Evolutionary conservation across 2,329 filamentous ascomycete species (phyloP).

Genomic region (Neopestalotiopsis sp.): DNA sequence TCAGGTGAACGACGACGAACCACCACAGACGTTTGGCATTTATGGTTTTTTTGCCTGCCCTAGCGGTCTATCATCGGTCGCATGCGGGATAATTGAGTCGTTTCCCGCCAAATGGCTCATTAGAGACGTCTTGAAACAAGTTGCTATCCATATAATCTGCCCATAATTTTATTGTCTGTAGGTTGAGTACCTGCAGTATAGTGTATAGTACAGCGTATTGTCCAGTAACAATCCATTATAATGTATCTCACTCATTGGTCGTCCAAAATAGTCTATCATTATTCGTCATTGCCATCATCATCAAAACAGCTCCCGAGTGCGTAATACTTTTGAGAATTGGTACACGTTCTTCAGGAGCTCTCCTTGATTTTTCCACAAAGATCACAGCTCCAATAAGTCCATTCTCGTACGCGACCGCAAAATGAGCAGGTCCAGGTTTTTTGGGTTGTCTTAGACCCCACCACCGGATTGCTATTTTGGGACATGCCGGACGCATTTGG

Average conservation of each 20-base stretch:
- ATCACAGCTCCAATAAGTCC: conserved; percentile 63
- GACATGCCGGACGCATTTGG: conserved; percentile 16
- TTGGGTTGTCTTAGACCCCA: conserved; percentile 30
- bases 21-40: neutral
- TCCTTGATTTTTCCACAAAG: conserved; percentile 61
- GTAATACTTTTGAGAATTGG: neutral
- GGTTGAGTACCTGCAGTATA: no score
- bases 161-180: no score
- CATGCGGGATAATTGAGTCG: no score
- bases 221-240: no score
- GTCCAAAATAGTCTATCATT: neutral
- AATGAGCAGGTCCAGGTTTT: conserved; percentile 56
- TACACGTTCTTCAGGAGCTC: conserved; percentile 41
- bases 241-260: no score
- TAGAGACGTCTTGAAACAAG: neutral
- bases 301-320: neutral
- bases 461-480: conserved; percentile 25
- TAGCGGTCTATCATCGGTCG: no score
- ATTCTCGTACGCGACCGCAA: conserved; percentile 58
- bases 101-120: neutral
- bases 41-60: neutral
- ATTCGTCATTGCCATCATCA: neutral
- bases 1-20: neutral
- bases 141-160: no score
- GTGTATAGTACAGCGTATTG: no score